Evolutionary conservation across 768 basidiomycete genomes (phyloP).

Genomic region (Naganishia antarctica): DNA sequence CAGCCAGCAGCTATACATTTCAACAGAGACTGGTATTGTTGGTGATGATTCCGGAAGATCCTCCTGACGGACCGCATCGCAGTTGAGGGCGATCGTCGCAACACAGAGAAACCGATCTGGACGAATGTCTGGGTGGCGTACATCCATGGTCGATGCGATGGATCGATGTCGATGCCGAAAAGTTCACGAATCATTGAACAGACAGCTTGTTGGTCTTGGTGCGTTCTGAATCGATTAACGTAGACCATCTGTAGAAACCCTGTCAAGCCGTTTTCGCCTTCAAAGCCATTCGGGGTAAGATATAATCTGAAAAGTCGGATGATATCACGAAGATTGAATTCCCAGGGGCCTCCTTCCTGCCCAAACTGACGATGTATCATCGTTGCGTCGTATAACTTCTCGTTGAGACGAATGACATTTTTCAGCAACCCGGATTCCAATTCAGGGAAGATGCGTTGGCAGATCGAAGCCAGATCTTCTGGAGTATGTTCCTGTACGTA

Average conservation of each 20-base stretch:
- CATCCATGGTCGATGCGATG: conserved; percentile 47
- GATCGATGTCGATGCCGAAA: conserved; percentile 53
- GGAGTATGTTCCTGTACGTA: conserved; percentile 78
- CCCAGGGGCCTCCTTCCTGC: conserved; percentile 83
- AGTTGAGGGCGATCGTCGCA: conserved; percentile 47
- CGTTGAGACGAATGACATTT: conserved; percentile 78
- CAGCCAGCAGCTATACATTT: conserved; percentile 70
- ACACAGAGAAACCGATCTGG: conserved; percentile 64
- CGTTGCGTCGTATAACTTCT: conserved; percentile 63
- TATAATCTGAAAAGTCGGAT: conserved; percentile 72
- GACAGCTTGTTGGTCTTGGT: conserved; percentile 58
- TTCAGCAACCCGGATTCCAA: conserved; percentile 58
- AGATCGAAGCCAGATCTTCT: conserved; percentile 72
- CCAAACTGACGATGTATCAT: conserved; percentile 64
- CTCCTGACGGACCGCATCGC: conserved; percentile 50
- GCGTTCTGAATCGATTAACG: conserved; percentile 75
- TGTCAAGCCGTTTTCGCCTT: conserved; percentile 55
- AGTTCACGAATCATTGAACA: conserved; percentile 43
- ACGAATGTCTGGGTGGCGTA: conserved; percentile 47
- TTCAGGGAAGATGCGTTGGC: conserved; percentile 65
- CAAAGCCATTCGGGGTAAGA: conserved; percentile 43
- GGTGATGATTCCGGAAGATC: conserved; percentile 61
- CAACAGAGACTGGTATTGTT: conserved; percentile 68
- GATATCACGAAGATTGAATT: conserved; percentile 94
- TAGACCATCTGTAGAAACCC: conserved; percentile 70